Evolutionary conservation across 208 protist genomes (phyloP).

Genomic region (Porcisia deanei): DNA sequence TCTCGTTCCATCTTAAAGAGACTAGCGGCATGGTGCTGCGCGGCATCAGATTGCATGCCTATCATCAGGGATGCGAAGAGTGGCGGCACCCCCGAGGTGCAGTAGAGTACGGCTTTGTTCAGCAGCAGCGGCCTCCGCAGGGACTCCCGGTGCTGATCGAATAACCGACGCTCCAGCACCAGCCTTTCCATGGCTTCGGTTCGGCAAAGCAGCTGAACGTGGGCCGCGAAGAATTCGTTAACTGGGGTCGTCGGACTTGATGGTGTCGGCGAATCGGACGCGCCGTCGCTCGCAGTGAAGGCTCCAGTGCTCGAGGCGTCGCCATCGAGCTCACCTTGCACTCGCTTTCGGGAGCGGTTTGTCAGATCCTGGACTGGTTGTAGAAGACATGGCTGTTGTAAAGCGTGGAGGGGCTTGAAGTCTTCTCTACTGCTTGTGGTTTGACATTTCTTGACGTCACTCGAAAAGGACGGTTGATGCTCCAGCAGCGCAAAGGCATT

Average conservation of each 20-base stretch:
- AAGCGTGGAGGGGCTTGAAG: neutral
- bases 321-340: neutral
- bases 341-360: neutral
- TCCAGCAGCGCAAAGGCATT: constrained; percentile 15
- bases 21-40: constrained; percentile 47
- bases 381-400: neutral
- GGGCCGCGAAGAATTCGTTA: constrained; percentile 32
- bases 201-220: constrained; percentile 54
- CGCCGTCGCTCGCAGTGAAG: neutral
- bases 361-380: neutral
- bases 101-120: constrained; percentile 31
- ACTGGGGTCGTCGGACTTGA: constrained; percentile 2
- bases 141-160: constrained; percentile 36
- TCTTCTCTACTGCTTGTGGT: neutral
- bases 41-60: constrained; percentile 36
- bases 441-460: neutral
- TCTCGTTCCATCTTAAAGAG: constrained; percentile 65
- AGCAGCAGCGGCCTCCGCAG: constrained; percentile 26
- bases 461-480: neutral
- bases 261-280: neutral
- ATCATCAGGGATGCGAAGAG: constrained; percentile 63
- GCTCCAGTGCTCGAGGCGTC: neutral
- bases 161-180: constrained; percentile 42
- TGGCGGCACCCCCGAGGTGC: constrained; percentile 38
- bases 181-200: constrained; percentile 73